Conservation (phyloP, 106 monocot species). For the Dendrobium officinale region DNA sequence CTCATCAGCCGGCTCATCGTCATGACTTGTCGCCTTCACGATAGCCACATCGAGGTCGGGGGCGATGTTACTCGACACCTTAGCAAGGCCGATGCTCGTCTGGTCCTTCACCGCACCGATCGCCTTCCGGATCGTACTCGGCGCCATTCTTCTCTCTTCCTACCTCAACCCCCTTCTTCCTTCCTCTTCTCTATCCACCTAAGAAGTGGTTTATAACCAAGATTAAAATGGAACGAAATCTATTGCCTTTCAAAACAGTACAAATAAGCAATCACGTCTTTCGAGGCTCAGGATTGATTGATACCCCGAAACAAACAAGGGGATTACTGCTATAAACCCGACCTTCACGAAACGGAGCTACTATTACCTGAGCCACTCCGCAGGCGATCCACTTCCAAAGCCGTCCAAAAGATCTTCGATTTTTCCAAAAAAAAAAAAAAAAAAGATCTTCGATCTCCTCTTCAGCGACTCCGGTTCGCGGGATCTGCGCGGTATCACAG, state of each 20-base stretch:
- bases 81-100: slow-evolving; percentile 61
- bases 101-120: slow-evolving; percentile 74
- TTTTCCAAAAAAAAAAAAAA: no score
- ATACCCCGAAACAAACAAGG: background rate
- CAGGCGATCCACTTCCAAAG: background rate
- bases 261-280: background rate
- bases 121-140: slow-evolving; percentile 60
- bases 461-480: background rate
- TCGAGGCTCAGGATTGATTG: background rate
- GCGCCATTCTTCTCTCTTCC: slow-evolving; percentile 23
- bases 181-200: background rate
- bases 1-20: slow-evolving; percentile 55
- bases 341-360: background rate
- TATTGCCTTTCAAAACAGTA: background rate
- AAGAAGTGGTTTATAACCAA: background rate
- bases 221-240: background rate
- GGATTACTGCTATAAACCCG: background rate
- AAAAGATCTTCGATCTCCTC: background rate
- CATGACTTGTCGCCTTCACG: slow-evolving; percentile 72
- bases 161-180: background rate
- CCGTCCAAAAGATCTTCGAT: background rate
- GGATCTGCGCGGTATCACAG: background rate
- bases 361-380: background rate
- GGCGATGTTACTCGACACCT: slow-evolving; percentile 53
- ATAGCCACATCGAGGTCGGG: slow-evolving; percentile 76